These are phyloP conservation scores for Fusarium sp. DNA, from an alignment of 2,329 filamentous ascomycete genomes.

Conservation along the genomic window DNA sequence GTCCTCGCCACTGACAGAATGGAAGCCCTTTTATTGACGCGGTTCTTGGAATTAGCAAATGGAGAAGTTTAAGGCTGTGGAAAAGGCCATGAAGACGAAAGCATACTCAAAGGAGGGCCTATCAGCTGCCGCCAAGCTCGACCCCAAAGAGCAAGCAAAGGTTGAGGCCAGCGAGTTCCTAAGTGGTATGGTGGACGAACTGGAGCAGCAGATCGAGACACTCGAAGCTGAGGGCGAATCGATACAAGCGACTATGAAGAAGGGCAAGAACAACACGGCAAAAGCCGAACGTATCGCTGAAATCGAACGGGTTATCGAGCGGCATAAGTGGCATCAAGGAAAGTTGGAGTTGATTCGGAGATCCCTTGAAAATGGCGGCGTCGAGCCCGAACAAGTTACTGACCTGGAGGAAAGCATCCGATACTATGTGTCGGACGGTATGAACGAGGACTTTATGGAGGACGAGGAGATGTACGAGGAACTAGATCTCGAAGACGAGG, in stretches of 20 bases:
- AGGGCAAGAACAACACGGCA: constrained; percentile 87
- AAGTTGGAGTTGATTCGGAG: constrained; percentile 93
- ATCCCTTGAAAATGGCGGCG: constrained; percentile 90
- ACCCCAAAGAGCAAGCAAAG: constrained; percentile 98
- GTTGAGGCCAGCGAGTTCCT: constrained; percentile 90
- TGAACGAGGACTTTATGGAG: constrained; percentile 91
- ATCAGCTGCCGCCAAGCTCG: constrained; percentile 90
- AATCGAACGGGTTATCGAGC: constrained; percentile 86
- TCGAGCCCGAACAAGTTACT: constrained; percentile 89
- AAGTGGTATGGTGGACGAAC: constrained; percentile 87
- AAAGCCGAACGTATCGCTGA: constrained; percentile 92
- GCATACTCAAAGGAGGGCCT: constrained; percentile 98
- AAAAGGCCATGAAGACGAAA: constrained; percentile 99
- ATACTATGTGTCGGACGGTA: constrained; percentile 94
- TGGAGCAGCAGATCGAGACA: constrained; percentile 93
- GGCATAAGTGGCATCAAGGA: constrained; percentile 96
- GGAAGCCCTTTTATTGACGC: constrained; percentile 38
- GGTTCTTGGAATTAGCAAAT: constrained; percentile 78
- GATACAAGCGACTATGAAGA: constrained; percentile 92
- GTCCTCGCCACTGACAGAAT: constrained; percentile 53
- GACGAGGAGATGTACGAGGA: constrained; percentile 98
- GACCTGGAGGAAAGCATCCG: constrained; percentile 93
- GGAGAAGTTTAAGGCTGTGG: constrained; percentile 99
- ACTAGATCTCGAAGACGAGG: constrained; percentile 91
- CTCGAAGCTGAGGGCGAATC: constrained; percentile 91